These are phyloP conservation scores for Pyrenochaeta sp. DNA, from an alignment of 2,329 filamentous ascomycete species.

Conservation along the genomic window DNA sequence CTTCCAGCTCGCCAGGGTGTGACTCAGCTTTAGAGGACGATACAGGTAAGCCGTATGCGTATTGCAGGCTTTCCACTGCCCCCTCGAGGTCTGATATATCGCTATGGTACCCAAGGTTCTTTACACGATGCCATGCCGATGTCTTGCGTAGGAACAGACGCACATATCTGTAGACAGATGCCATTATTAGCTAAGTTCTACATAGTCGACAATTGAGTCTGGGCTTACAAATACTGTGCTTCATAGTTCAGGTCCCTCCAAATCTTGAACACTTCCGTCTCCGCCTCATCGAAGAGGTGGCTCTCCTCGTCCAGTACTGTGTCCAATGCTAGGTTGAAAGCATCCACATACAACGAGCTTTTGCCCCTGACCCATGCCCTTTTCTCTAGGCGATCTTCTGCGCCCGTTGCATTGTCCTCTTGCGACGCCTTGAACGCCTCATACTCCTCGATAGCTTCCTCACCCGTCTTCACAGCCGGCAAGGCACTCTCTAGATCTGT, in stretches of 20 bases:
- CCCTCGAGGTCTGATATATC: constrained; percentile 79
- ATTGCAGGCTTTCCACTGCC: constrained; percentile 73
- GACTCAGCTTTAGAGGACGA: constrained; percentile 45
- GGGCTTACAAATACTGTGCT: constrained; percentile 82
- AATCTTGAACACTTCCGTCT: constrained; percentile 76
- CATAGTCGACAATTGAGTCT: background rate
- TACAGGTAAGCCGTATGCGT: constrained; percentile 63
- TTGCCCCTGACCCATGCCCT: constrained; percentile 76
- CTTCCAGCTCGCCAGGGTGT: constrained; percentile 60
- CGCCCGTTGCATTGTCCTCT: constrained; percentile 46
- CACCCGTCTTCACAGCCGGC: constrained; percentile 69
- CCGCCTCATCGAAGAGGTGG: constrained; percentile 84
- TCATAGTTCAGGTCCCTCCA: constrained; percentile 83
- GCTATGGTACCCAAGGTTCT: constrained; percentile 78
- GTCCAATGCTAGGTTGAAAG: constrained; percentile 90
- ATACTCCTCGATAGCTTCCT: constrained; percentile 81
- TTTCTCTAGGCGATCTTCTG: constrained; percentile 63
- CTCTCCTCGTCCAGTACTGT: constrained; percentile 89
- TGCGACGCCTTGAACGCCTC: constrained; percentile 72
- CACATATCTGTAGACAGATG: constrained; percentile 72
- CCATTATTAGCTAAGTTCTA: background rate
- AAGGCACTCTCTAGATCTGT: constrained; percentile 78
- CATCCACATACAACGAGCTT: constrained; percentile 95
- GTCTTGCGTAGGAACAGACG: constrained; percentile 92
- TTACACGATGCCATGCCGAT: constrained; percentile 86